Conservation (phyloP, 306 rosid genomes). For the Gleditsia sinensis region DNA sequence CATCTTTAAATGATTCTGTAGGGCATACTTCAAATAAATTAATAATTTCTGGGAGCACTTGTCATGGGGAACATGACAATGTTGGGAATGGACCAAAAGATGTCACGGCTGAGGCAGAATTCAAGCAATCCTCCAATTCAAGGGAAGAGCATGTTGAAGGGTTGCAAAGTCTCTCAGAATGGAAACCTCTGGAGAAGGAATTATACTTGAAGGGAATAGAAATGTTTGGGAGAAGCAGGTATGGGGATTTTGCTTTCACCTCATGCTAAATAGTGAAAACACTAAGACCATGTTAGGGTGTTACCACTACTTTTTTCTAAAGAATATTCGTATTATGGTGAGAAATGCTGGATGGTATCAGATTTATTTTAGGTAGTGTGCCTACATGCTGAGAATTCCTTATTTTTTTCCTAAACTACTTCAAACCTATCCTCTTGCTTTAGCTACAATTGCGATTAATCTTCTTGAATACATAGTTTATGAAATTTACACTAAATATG, state of each 20-base stretch:
- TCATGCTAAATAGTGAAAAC: background rate
- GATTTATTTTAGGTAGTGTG: conserved; percentile 23
- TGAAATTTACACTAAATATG: conserved; percentile 18
- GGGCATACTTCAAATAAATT: conserved; percentile 44
- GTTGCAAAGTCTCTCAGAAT: conserved; percentile 48
- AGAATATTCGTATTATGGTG: conserved; percentile 7
- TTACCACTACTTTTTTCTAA: background rate
- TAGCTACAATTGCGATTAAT: conserved; percentile 25
- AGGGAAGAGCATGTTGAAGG: conserved; percentile 43
- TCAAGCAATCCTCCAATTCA: conserved; percentile 42
- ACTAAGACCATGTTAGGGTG: background rate
- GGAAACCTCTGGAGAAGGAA: conserved; percentile 91
- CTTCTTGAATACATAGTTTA: conserved; percentile 19
- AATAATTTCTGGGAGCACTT: conserved; percentile 44
- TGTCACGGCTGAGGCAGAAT: conserved; percentile 41
- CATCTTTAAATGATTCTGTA: conserved; percentile 38
- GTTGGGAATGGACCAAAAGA: conserved; percentile 42
- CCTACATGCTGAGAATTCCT: conserved; percentile 9
- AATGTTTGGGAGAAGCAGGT: conserved; percentile 97
- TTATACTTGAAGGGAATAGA: conserved; percentile 87
- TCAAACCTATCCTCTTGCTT: conserved; percentile 25
- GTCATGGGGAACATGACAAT: conserved; percentile 45
- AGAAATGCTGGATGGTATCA: conserved; percentile 20
- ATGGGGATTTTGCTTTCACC: conserved; percentile 22
- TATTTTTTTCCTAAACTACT: conserved; percentile 22